Conservation (phyloP, 139 green algal species). For the Coelastrella sp. region DNA sequence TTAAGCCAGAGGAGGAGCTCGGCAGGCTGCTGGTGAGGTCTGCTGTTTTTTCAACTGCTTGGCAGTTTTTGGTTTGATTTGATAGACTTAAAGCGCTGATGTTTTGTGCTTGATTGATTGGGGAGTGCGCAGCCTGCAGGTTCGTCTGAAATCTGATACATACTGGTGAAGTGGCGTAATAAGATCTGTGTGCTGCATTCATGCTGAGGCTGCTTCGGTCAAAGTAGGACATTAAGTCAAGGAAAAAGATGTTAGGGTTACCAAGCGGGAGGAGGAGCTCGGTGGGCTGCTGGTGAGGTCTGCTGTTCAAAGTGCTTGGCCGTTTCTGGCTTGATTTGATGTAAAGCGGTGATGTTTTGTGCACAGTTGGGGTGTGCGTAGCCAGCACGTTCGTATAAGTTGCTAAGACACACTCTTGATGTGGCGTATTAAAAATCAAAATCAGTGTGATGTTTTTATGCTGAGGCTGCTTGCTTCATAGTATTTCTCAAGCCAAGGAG, state of each 20-base stretch:
- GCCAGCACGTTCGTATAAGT: too few relatives aligned
- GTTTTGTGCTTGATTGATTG: background rate
- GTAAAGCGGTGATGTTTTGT: background rate
- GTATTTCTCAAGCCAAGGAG: constrained; percentile 72
- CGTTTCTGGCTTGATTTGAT: background rate
- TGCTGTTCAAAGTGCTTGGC: background rate
- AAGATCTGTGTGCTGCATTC: too few relatives aligned
- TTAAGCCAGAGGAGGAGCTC: constrained; percentile 81
- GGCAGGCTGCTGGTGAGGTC: constrained; percentile 79
- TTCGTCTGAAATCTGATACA: too few relatives aligned
- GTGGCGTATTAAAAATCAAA: too few relatives aligned
- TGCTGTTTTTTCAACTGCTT: background rate
- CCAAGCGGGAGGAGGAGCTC: constrained; percentile 86
- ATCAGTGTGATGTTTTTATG: too few relatives aligned
- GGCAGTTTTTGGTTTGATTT: background rate
- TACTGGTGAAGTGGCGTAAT: too few relatives aligned
- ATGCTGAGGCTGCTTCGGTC: background rate
- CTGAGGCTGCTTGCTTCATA: too few relatives aligned
- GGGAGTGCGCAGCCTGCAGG: too few relatives aligned
- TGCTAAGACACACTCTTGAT: too few relatives aligned
- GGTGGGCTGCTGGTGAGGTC: constrained; percentile 79
- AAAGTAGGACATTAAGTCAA: constrained; percentile 69
- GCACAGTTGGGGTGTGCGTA: too few relatives aligned
- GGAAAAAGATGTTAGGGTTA: constrained; percentile 64
- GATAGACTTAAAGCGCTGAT: background rate